Evolutionary conservation across 179 eudicot species (phyloP), one percentile per base, ranked within the genome.

Genomic region (Sideroxylon spinosum): DNA sequence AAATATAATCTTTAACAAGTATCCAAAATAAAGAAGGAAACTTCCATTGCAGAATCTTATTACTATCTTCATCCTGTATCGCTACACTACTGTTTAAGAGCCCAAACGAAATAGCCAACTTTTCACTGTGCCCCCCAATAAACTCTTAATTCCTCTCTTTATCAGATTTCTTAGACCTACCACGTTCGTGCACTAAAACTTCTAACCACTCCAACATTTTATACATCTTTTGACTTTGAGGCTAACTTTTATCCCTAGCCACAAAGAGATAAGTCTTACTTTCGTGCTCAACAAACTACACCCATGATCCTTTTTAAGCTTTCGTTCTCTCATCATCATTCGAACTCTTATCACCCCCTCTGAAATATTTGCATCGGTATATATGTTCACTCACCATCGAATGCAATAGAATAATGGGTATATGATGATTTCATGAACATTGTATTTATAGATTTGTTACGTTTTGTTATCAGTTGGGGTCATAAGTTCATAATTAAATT

Each of bases 41-140:
- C 2, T 32, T 32, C 37, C 2, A 32, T 32, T 1, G 3, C 3
- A 32, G 37, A 32, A 32, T 32, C 2, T 32, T 32, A 32, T 32
- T 32, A 32, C 37, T 3, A 32, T 32, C 3, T 32, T 32, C 37
- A 32, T 3, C 37, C 3, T 32, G 3, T 3, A 32, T 32, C 37
- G 3, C n/a, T n/a, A 80, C 59, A 59, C 68, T 60, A 14, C 86
- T 78, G 75, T 83, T 86, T 25, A 89, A 82, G 4, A 91, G 81
- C 29, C 83, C 91, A 82, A 88, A 91, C 14, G 92, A 88, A 79
- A 91, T 78, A 6, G 95, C 95, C 79, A 91, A 75, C 79, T 88
- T 88, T 76, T 91, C 95, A 76, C 93, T 91, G 68, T 91, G 95
- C 73, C 87, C 86, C 68, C 85, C 81, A 67, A 78, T 73, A 73